phyloP scores from a whole-genome alignment of 208 protist species.

The Leishmania tropica region DNA sequence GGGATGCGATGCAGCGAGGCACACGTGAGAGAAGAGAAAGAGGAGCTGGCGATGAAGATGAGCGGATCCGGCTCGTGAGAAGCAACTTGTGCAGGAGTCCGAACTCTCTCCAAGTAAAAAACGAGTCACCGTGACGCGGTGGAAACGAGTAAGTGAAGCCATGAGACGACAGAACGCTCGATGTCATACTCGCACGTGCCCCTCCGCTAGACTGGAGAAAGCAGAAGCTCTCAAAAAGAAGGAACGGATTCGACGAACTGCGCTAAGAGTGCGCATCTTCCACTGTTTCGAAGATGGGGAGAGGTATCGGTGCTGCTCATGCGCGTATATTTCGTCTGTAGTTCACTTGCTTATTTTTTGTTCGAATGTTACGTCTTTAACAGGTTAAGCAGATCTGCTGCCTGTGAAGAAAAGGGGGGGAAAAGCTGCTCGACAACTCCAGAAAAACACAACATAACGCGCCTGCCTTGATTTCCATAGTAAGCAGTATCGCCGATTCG shows the following conservation, averaged over 20 bases:
- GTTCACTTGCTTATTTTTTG: not conserved
- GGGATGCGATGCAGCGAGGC: not conserved
- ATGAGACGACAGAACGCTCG: not conserved
- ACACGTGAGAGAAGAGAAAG: not conserved
- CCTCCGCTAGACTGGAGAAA: not conserved
- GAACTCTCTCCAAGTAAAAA: not conserved
- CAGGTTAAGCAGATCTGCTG: constrained; percentile 3
- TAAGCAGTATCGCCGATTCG: not conserved
- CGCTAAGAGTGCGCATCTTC: not conserved
- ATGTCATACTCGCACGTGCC: not conserved
- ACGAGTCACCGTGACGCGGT: not conserved
- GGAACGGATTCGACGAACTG: not conserved
- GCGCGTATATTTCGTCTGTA: not conserved
- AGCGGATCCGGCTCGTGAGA: not conserved
- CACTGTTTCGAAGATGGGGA: not conserved
- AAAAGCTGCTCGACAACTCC: not conserved
- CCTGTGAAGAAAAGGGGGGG: constrained; percentile 3
- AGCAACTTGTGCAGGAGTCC: not conserved
- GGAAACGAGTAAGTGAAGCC: not conserved
- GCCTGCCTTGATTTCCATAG: not conserved
- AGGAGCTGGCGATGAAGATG: not conserved
- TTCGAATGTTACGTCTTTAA: not conserved
- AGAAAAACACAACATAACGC: not conserved
- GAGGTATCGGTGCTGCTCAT: not conserved
- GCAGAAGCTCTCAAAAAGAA: not conserved